These are phyloP conservation scores for Saccharomyces hybrid DNA, from an alignment of 1,139 yeast genomes.

Conservation along the genomic window DNA sequence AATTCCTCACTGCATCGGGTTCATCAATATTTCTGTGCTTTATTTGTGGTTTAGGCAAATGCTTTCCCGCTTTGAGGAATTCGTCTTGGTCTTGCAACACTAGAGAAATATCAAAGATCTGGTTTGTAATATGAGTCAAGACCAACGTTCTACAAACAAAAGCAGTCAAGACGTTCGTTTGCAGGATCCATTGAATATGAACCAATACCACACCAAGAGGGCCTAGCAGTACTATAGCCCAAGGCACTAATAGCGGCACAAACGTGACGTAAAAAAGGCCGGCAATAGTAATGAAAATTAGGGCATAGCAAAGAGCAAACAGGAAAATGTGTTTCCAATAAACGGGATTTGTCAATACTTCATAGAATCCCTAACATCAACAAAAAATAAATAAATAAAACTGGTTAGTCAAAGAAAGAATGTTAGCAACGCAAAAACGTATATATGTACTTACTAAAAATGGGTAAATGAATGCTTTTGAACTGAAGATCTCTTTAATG, in stretches of 20 bases:
- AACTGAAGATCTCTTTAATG: conserved; percentile 13
- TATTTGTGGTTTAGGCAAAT: conserved; percentile 6
- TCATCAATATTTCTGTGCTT: conserved; percentile 8
- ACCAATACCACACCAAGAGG: conserved; percentile 26
- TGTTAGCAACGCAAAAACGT: conserved; percentile 3
- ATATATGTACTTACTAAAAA: conserved; percentile 17
- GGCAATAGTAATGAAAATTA: conserved; percentile 21
- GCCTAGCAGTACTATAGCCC: conserved; percentile 22
- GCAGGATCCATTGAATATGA: conserved; percentile 25
- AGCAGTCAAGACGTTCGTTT: conserved; percentile 23
- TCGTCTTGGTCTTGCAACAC: conserved; percentile 16
- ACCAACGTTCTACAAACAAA: conserved; percentile 20
- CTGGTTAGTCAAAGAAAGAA: conserved; percentile 17
- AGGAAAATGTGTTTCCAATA: conserved; percentile 26
- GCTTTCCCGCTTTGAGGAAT: conserved; percentile 16
- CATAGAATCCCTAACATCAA: conserved; percentile 27
- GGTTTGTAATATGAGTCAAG: conserved; percentile 18
- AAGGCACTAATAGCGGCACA: conserved; percentile 20
- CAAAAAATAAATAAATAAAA: conserved; percentile 28
- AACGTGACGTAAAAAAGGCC: conserved; percentile 18
- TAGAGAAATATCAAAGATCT: conserved; percentile 26
- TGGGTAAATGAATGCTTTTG: conserved; percentile 26
- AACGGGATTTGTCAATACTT: conserved; percentile 16
- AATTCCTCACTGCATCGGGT: neutral
- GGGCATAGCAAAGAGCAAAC: conserved; percentile 18